Base-by-base conservation (phyloP, 169 alveolate species). In the Condylostoma magnum region DNA sequence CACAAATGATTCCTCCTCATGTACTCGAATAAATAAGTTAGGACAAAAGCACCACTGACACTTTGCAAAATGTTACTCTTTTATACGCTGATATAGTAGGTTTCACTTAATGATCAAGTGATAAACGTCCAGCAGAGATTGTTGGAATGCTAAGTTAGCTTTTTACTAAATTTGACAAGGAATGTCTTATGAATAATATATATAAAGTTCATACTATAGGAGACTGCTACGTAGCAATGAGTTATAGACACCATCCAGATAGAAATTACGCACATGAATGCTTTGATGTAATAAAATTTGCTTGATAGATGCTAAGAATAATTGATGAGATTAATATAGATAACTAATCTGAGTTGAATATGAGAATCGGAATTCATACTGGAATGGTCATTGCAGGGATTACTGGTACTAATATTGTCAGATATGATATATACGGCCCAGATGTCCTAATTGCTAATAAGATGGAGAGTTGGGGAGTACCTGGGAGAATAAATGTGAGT, bases 121-220 rank as follows among this genome's bases (percentile, higher is more conserved):
- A 48, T 31, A 3, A 51, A 27, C 76, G 80, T 18, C 95, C 96
- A 3, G 90, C 82, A 51, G 93, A 91, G 60, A 98, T 96, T 0
- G 96, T 97, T 25, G 85, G 89, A 27, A 83, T 96, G 84, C 83
- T 97, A 20, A 94, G 95, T 70, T 92, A 92, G 57, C 79, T 97
- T 54, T 97, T 96, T 79, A 94, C 98, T 41, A 86, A 92, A 56
- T 96, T 97, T 80, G 99, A 97, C 84, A 82, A 95, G 44, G 91
- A 94, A 70, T 94, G 98, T 69, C 92, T 97, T 27, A 90, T 90
- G 65, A 89, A 94, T 66, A 93, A 97, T 27, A 94, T 96, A 8
- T 97, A 93, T 85, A 97, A 96, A 88, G 95, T 98, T 0, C 98
- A 98, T 77, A 97, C 99, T 0, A 98, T 98, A 25, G 99, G 99